Conservation (phyloP, 176 grass and related monocot genomes). For the Miscanthus lutarioriparius region DNA sequence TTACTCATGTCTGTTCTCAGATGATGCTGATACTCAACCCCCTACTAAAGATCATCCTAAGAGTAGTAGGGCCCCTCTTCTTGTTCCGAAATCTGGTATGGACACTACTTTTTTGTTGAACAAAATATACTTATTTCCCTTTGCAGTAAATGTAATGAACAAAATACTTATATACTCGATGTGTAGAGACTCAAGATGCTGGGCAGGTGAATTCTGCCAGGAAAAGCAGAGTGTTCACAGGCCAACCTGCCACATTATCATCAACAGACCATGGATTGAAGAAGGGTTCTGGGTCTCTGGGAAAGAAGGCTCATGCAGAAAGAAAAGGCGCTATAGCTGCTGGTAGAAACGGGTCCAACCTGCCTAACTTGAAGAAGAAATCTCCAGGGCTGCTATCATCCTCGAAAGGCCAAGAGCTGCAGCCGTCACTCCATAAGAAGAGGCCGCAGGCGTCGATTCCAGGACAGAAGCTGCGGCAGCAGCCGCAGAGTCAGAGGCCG, state of each 20-base stretch:
- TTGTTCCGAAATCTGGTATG: slow-evolving; percentile 47
- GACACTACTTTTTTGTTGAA: neutral
- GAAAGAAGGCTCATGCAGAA: slow-evolving; percentile 8
- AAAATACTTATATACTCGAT: neutral
- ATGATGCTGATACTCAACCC: slow-evolving; percentile 53
- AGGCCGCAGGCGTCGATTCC: slow-evolving; percentile 7
- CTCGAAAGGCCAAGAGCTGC: slow-evolving; percentile 11
- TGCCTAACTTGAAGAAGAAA: slow-evolving; percentile 17
- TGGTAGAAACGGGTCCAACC: slow-evolving; percentile 21
- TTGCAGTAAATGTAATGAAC: neutral
- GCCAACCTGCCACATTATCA: slow-evolving; percentile 15
- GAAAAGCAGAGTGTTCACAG: slow-evolving; percentile 6
- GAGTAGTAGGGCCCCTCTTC: neutral
- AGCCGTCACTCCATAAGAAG: slow-evolving; percentile 24
- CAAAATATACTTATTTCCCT: neutral
- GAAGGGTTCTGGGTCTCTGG: slow-evolving; percentile 12
- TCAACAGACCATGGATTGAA: slow-evolving; percentile 33
- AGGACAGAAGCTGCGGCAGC: neutral
- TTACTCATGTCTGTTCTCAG: slow-evolving; percentile 75
- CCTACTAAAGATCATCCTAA: slow-evolving; percentile 24
- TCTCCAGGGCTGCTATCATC: neutral
- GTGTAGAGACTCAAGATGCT: slow-evolving; percentile 35
- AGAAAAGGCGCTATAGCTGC: slow-evolving; percentile 3
- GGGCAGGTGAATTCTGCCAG: neutral
- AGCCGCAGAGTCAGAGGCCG: neutral